phyloP scores from a whole-genome alignment of 1,284 basidiomycete species.

The Ganoderma resinaceum region DNA sequence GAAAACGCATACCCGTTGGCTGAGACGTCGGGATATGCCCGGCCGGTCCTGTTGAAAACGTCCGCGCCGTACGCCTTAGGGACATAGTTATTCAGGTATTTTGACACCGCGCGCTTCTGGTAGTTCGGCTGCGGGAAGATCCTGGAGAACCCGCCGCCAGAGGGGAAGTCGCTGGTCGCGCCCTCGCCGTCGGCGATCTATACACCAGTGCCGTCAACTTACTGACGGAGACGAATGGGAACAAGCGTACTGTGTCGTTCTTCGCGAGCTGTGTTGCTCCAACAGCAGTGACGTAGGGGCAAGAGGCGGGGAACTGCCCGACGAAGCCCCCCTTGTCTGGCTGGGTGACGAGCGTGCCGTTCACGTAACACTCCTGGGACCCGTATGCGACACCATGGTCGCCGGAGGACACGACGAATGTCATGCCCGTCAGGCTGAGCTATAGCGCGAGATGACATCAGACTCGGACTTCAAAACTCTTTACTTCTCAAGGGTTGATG shows the following conservation, averaged over 20 bases:
- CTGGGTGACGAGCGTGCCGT: constrained; percentile 25
- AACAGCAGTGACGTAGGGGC: constrained; percentile 35
- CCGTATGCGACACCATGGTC: constrained; percentile 58
- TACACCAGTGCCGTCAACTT: neutral
- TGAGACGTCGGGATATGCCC: constrained; percentile 54
- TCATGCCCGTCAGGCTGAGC: constrained; percentile 53
- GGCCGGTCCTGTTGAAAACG: constrained; percentile 33
- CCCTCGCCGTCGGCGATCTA: constrained; percentile 4
- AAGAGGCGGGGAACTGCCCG: constrained; percentile 31
- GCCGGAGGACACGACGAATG: constrained; percentile 60
- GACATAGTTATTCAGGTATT: constrained; percentile 40
- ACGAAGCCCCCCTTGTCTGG: constrained; percentile 40
- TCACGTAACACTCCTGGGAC: constrained; percentile 41
- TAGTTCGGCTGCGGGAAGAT: constrained; percentile 47
- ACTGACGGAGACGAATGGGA: neutral
- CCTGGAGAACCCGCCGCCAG: constrained; percentile 52
- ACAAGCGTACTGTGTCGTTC: constrained; percentile 24
- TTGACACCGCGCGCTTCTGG: constrained; percentile 42
- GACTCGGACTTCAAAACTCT: neutral
- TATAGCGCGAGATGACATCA: neutral
- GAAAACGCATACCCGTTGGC: constrained; percentile 39
- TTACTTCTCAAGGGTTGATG: constrained; percentile 27
- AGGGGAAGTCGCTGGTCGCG: constrained; percentile 39
- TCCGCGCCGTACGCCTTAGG: constrained; percentile 42
- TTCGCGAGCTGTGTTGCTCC: constrained; percentile 33